phyloP scores from a whole-genome alignment of 73 alveolate genomes.

The Paramecium bursaria region DNA sequence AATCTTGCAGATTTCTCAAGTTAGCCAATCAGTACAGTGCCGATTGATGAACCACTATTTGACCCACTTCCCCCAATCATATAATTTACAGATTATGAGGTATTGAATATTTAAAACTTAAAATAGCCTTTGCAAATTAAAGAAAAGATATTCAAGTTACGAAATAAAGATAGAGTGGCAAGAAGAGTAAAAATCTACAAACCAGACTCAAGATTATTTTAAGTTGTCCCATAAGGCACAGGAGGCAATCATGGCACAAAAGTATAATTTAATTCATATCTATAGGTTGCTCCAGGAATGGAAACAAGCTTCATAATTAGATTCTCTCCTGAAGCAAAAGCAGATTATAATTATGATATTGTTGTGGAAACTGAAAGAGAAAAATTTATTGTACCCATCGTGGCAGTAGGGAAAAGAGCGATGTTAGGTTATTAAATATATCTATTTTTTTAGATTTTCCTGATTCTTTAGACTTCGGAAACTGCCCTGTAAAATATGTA shows the following conservation, averaged over 20 bases:
- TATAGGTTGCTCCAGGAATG: conserved; percentile 98
- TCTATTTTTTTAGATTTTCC: conserved; percentile 89
- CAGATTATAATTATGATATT: conserved; percentile 95
- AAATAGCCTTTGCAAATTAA: conserved; percentile 75
- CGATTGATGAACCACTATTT: conserved; percentile 99
- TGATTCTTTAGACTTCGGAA: conserved; percentile 97
- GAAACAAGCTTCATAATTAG: conserved; percentile 91
- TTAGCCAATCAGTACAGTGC: conserved; percentile 96
- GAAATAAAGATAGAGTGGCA: conserved; percentile 97
- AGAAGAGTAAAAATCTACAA: conserved; percentile 97
- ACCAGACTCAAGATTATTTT: conserved; percentile 98
- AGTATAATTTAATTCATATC: conserved; percentile 53
- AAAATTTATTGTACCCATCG: conserved; percentile 98
- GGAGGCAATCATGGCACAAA: conserved; percentile 76
- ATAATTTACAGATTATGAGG: conserved; percentile 97
- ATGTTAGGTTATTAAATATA: conserved; percentile 59
- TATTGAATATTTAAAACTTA: conserved; percentile 84
- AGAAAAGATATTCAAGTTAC: conserved; percentile 68
- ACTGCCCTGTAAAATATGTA: conserved; percentile 98
- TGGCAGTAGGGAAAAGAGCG: conserved; percentile 87
- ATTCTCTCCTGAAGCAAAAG: conserved; percentile 98
- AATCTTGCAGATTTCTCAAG: conserved; percentile 95
- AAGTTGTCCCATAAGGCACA: conserved; percentile 92
- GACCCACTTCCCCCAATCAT: conserved; percentile 98
- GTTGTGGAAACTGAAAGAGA: conserved; percentile 98